Percentiles rank a stretch among this genome's conserved stretches.
Evolutionary conservation across 2,329 filamentous ascomycete species (phyloP).

Genomic region (Fusarium chuoi): DNA sequence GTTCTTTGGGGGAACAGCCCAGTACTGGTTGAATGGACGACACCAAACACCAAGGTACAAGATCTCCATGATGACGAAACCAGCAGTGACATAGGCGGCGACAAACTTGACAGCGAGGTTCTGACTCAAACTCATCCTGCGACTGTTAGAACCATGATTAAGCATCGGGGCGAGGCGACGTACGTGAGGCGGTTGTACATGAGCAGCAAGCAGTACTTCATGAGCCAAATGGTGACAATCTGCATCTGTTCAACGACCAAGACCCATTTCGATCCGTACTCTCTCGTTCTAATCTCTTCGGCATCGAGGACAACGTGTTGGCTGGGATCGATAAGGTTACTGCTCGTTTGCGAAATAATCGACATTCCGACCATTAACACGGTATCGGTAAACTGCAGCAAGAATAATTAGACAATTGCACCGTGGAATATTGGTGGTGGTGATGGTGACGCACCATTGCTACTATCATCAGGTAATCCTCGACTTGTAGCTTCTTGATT

Average conservation of each 20-base stretch:
- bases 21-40: conserved; percentile 65
- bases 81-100: conserved; percentile 56
- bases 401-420: neutral
- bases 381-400: conserved; percentile 59
- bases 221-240: conserved; percentile 65
- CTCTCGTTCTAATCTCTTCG: conserved; percentile 53
- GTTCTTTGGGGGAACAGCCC: conserved; percentile 64
- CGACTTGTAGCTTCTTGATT: conserved; percentile 60
- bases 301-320: conserved; percentile 58
- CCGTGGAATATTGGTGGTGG: neutral
- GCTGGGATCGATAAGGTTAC: conserved; percentile 66
- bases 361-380: conserved; percentile 65
- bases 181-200: conserved; percentile 67
- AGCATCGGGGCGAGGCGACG: conserved; percentile 29
- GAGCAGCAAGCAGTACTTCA: conserved; percentile 67
- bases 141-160: conserved; percentile 9
- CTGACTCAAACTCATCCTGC: conserved; percentile 57
- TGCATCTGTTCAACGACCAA: conserved; percentile 71
- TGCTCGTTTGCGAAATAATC: conserved; percentile 64
- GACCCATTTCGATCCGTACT: conserved; percentile 69
- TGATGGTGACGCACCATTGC: conserved; percentile 55
- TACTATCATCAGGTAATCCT: conserved; percentile 67
- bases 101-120: conserved; percentile 61
- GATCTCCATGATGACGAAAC: conserved; percentile 63
- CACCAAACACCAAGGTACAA: conserved; percentile 64